Evolutionary conservation across 1,139 yeast species (phyloP).

Genomic region (Starmera stellimalicola): DNA sequence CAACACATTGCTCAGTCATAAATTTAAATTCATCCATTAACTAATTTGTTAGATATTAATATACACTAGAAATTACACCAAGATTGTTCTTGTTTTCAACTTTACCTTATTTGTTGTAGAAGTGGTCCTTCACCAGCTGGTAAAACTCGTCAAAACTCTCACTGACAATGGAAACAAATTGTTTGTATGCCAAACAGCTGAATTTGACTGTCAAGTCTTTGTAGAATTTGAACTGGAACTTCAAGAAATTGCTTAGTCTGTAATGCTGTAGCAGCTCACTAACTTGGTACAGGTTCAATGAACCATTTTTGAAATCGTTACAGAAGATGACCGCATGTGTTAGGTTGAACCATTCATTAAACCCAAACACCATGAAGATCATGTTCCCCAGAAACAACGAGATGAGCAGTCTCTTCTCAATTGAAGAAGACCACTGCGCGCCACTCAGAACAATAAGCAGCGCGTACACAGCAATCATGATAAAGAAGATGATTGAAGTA

Average conservation of each 20-base stretch:
- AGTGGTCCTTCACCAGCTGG: too few relatives aligned
- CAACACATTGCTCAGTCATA: slow-evolving; percentile 31
- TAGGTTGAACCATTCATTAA: slow-evolving; percentile 17
- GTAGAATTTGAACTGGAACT: background rate
- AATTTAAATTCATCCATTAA: background rate
- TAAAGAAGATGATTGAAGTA: slow-evolving; percentile 10
- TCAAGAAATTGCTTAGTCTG: slow-evolving; percentile 7
- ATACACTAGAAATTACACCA: background rate
- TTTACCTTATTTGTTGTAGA: too few relatives aligned
- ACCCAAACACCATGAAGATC: slow-evolving; percentile 8
- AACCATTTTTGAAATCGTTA: slow-evolving; percentile 19
- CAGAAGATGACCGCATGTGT: slow-evolving; percentile 15
- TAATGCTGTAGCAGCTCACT: slow-evolving; percentile 13
- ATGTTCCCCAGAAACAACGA: slow-evolving; percentile 14
- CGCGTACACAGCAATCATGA: slow-evolving; percentile 9
- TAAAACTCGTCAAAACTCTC: too few relatives aligned
- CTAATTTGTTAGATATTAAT: background rate
- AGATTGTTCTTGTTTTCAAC: too few relatives aligned
- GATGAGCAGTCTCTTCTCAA: slow-evolving; percentile 14
- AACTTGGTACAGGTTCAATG: slow-evolving; percentile 14
- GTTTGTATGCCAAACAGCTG: slow-evolving; percentile 9
- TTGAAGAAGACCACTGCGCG: too few relatives aligned
- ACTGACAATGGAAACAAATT: too few relatives aligned
- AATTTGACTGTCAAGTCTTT: slow-evolving; percentile 3
- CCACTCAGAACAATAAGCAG: too few relatives aligned